A percentile compares a stretch with the other conserved stretches of the same genome.
phyloP scores from a whole-genome alignment of 306 rosid species.

The Glycyrrhiza uralensis region DNA sequence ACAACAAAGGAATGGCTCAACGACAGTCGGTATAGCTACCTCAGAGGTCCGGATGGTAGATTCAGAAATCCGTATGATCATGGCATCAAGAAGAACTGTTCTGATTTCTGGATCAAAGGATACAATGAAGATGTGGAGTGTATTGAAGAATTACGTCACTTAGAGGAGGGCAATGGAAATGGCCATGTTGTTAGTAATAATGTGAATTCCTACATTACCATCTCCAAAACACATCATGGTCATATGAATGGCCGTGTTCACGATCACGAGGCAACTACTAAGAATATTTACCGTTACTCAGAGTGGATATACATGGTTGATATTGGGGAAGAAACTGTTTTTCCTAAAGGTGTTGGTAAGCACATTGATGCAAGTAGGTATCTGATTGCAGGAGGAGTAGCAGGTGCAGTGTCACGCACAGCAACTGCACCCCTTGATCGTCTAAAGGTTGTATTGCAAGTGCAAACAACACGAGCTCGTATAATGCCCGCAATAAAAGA shows the following conservation, averaged over 20 bases:
- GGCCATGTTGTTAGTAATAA: conserved; percentile 51
- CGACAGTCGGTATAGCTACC: conserved; percentile 92
- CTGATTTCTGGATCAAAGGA: conserved; percentile 84
- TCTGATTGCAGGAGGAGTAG: conserved; percentile 92
- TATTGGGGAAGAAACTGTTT: conserved; percentile 86
- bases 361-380: conserved; percentile 80
- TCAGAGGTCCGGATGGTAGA: conserved; percentile 81
- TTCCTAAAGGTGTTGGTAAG: conserved; percentile 84
- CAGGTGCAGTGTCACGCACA: conserved; percentile 94
- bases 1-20: conserved; percentile 92
- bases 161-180: conserved; percentile 58
- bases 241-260: conserved; percentile 72
- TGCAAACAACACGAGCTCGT: conserved; percentile 60
- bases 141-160: conserved; percentile 43
- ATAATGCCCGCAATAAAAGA: conserved; percentile 67
- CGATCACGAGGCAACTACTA: conserved; percentile 92
- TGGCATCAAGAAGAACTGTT: conserved; percentile 83
- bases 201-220: conserved; percentile 48
- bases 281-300: conserved; percentile 91
- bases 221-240: conserved; percentile 48
- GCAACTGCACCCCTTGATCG: conserved; percentile 96
- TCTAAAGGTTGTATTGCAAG: conserved; percentile 83
- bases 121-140: conserved; percentile 80
- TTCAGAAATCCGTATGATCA: conserved; percentile 97
- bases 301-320: conserved; percentile 95